Evolutionary conservation across 2,329 filamentous ascomycete genomes (phyloP).

Genomic region (Penicillium sp.): DNA sequence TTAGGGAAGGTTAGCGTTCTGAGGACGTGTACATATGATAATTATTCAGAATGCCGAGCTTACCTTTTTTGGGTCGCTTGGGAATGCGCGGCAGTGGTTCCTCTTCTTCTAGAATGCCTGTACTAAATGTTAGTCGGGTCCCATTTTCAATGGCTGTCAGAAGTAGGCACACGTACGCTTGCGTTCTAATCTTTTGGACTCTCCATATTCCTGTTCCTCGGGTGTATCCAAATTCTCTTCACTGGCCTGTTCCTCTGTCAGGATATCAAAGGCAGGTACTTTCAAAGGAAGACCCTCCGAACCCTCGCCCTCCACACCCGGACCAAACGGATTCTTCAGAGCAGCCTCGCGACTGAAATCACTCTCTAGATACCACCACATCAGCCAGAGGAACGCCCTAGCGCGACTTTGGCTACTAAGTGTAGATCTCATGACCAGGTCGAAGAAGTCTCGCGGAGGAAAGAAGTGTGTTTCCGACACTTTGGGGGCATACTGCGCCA

Average conservation of each 20-base stretch:
- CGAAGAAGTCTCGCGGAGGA: constrained; percentile 83
- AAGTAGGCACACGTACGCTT: constrained; percentile 37
- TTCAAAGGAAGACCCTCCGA: constrained; percentile 46
- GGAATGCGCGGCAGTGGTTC: constrained; percentile 44
- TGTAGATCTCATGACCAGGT: constrained; percentile 87
- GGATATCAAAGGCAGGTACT: constrained; percentile 47
- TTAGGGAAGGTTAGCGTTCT: constrained; percentile 1
- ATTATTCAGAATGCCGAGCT: background rate
- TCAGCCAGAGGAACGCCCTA: constrained; percentile 88
- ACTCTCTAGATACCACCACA: constrained; percentile 99
- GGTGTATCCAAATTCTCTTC: constrained; percentile 51
- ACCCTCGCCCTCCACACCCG: constrained; percentile 44
- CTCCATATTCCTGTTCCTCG: constrained; percentile 49
- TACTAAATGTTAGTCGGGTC: constrained; percentile 10
- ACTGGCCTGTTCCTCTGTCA: constrained; percentile 51
- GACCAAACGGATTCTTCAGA: constrained; percentile 84
- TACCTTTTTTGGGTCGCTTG: constrained; percentile 47
- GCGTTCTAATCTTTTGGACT: constrained; percentile 48
- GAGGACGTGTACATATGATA: background rate
- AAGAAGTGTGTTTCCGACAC: constrained; percentile 92
- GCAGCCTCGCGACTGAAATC: constrained; percentile 88
- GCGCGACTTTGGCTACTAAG: constrained; percentile 80
- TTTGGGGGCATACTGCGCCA: constrained; percentile 84
- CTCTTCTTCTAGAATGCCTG: constrained; percentile 50
- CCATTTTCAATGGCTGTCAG: background rate